Evolutionary conservation across 768 basidiomycete species (phyloP).

Genomic region (Tylopilus subfusipes): DNA sequence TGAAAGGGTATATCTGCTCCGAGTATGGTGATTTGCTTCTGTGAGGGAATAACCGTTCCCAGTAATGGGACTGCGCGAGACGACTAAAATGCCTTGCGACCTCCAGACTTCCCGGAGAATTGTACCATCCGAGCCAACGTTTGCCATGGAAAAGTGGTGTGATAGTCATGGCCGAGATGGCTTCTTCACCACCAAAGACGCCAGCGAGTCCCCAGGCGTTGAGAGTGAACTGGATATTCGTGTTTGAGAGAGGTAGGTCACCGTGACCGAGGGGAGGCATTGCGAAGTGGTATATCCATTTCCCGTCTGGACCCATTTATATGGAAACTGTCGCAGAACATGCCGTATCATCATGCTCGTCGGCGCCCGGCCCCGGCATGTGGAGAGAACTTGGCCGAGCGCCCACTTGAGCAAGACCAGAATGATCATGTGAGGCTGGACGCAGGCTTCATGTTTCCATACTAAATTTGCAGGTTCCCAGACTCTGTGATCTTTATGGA

Average conservation of each 20-base stretch:
- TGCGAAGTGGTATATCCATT: no score
- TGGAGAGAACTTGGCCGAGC: no score
- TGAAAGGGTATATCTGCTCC: no score
- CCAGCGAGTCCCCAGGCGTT: slow-evolving; percentile 35
- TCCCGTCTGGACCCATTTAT: no score
- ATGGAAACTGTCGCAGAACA: no score
- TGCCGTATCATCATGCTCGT: no score
- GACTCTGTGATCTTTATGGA: no score
- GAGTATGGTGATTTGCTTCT: slow-evolving; percentile 27
- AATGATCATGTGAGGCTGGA: no score
- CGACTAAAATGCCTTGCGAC: slow-evolving; percentile 33
- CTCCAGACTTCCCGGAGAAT: slow-evolving; percentile 34
- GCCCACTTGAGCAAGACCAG: neutral
- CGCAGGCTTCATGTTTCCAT: no score
- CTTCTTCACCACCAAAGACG: slow-evolving; percentile 36
- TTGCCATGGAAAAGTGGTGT: slow-evolving; percentile 29
- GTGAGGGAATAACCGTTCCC: slow-evolving; percentile 34
- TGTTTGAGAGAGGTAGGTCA: neutral
- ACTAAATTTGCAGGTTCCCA: no score
- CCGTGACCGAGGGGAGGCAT: neutral
- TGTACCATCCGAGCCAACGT: slow-evolving; percentile 36
- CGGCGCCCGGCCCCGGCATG: no score
- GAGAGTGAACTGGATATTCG: neutral
- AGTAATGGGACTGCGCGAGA: slow-evolving; percentile 32
- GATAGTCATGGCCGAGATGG: slow-evolving; percentile 35